phyloP scores from a whole-genome alignment of 164 flowering plant genomes.

The Piper betle region DNA sequence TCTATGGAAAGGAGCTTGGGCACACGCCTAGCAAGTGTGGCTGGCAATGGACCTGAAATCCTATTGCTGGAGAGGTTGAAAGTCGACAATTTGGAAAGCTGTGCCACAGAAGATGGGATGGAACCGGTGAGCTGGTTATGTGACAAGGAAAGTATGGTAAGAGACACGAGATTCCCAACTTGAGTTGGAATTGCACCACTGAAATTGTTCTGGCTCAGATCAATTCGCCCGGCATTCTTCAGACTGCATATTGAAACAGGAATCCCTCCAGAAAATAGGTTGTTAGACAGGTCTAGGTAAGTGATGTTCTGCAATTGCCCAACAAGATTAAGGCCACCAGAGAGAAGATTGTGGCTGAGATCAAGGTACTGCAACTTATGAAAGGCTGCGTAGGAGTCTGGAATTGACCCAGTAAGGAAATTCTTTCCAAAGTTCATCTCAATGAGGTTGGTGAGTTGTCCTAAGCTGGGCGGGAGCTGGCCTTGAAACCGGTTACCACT shows the following conservation, averaged over 20 bases:
- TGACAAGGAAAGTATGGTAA: constrained; percentile 47
- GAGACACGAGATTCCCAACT: constrained; percentile 46
- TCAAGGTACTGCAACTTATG: constrained; percentile 52
- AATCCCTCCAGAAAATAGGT: constrained; percentile 53
- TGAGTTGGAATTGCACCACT: constrained; percentile 56
- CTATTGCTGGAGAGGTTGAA: constrained; percentile 69
- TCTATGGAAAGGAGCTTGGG: constrained; percentile 68
- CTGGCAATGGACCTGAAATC: constrained; percentile 51
- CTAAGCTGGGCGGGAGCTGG: constrained; percentile 48
- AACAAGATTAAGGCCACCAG: constrained; percentile 46
- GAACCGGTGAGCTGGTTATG: constrained; percentile 48
- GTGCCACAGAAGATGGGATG: constrained; percentile 60
- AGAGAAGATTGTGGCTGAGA: constrained; percentile 56
- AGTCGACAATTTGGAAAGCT: constrained; percentile 50
- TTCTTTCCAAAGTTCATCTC: constrained; percentile 51
- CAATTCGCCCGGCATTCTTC: constrained; percentile 35
- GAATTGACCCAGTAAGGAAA: constrained; percentile 50
- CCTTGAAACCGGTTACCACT: constrained; percentile 59
- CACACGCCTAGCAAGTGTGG: constrained; percentile 28
- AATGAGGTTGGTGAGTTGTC: constrained; percentile 31
- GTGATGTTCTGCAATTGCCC: constrained; percentile 53
- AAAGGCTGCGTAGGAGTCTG: constrained; percentile 35
- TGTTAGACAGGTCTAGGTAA: constrained; percentile 53
- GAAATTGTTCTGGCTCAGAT: constrained; percentile 49
- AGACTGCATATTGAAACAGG: constrained; percentile 49